Percentiles rank a stretch among this genome's conserved stretches.
These are phyloP conservation scores for Suillus bovinus DNA, from an alignment of 768 basidiomycete genomes.

Conservation along the genomic window DNA sequence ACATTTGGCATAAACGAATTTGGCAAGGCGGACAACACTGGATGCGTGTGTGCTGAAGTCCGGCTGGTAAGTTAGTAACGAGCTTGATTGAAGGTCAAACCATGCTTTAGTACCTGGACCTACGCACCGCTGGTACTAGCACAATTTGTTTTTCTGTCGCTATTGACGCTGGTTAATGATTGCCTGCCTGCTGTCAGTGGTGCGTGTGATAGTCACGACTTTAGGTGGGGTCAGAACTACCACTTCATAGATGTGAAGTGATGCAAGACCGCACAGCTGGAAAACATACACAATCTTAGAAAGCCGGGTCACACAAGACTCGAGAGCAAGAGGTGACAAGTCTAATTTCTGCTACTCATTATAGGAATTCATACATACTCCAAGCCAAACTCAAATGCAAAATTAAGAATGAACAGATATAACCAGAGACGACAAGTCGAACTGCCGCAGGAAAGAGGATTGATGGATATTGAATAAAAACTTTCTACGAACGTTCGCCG, in stretches of 20 bases:
- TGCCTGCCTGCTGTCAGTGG: not conserved
- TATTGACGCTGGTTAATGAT: conserved; percentile 38
- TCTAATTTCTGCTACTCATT: not conserved
- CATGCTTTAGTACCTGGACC: not conserved
- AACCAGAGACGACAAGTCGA: not conserved
- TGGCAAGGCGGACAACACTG: conserved; percentile 57
- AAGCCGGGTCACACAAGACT: not conserved
- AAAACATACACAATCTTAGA: not conserved
- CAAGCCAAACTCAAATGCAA: not conserved
- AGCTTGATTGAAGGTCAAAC: not conserved
- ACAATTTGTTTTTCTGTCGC: conserved; percentile 76
- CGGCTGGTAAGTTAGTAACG: conserved; percentile 29
- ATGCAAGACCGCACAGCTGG: not conserved
- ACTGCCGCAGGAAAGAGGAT: not conserved
- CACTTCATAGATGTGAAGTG: not conserved
- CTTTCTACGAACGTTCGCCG: conserved; percentile 66
- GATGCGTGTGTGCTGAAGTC: conserved; percentile 44
- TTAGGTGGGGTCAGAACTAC: not conserved
- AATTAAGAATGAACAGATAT: not conserved
- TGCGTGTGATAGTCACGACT: not conserved
- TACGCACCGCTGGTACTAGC: conserved; percentile 66
- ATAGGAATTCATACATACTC: not conserved
- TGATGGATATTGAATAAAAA: not conserved
- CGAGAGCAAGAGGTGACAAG: not conserved
- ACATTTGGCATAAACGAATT: conserved; percentile 86